These are phyloP conservation scores for Biancaea sappan DNA, from an alignment of 306 rosid genomes.

Conservation along the genomic window DNA sequence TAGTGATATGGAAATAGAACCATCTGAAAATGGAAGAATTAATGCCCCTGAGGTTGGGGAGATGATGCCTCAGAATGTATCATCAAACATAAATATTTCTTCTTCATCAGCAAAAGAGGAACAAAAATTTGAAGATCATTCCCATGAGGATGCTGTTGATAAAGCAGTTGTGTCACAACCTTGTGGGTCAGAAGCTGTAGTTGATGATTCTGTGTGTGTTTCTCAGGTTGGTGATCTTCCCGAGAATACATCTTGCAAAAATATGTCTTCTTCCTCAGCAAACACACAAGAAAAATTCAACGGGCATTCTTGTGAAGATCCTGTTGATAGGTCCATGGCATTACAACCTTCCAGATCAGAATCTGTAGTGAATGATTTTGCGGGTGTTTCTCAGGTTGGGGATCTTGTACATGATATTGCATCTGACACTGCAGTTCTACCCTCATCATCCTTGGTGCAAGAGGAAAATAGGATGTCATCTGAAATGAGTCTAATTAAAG, in stretches of 20 bases:
- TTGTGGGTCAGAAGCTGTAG: slow-evolving; percentile 17
- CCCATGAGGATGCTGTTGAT: slow-evolving; percentile 11
- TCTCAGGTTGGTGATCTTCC: slow-evolving; percentile 20
- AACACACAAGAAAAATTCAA: background rate
- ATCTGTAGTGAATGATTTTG: slow-evolving; percentile 14
- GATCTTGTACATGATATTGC: slow-evolving; percentile 23
- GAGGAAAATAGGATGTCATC: slow-evolving; percentile 30
- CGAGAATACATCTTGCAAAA: background rate
- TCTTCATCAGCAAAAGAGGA: slow-evolving; percentile 1
- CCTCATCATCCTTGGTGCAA: slow-evolving; percentile 20
- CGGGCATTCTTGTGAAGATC: slow-evolving; percentile 3
- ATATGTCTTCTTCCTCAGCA: background rate
- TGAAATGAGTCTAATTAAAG: background rate
- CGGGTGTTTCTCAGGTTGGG: slow-evolving; percentile 28
- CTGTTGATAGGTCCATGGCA: background rate
- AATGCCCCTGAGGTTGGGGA: background rate
- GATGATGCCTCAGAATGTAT: background rate
- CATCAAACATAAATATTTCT: slow-evolving; percentile 8
- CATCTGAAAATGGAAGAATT: background rate
- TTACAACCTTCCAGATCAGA: background rate
- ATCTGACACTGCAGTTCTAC: slow-evolving; percentile 30
- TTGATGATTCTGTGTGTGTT: slow-evolving; percentile 25
- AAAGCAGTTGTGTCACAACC: background rate
- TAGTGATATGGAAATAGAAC: slow-evolving; percentile 23
- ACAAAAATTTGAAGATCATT: background rate